Conservation (phyloP, 805 yeast species). For the Candida xiaguanensis region DNA sequence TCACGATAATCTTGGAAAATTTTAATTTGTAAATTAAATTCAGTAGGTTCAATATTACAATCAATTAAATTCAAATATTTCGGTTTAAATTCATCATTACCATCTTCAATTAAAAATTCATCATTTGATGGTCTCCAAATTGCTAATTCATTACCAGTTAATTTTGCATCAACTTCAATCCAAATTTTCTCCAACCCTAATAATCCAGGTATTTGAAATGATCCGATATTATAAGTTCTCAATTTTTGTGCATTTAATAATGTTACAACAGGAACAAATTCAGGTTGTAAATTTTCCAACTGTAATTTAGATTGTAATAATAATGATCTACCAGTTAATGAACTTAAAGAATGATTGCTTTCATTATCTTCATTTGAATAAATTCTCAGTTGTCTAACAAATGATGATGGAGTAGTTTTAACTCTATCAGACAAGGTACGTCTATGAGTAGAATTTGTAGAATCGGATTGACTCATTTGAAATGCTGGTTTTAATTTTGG, state of each 20-base stretch:
- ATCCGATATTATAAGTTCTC: slow-evolving; percentile 59
- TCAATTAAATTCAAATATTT: slow-evolving; percentile 53
- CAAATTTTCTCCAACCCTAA: slow-evolving; percentile 22
- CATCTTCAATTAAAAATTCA: slow-evolving; percentile 10
- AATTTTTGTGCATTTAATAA: slow-evolving; percentile 67
- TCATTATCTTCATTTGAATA: slow-evolving; percentile 14
- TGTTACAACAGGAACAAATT: slow-evolving; percentile 68
- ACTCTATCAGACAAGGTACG: slow-evolving; percentile 26
- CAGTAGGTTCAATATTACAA: slow-evolving; percentile 16
- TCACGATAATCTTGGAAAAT: slow-evolving; percentile 27
- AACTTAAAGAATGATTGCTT: slow-evolving; percentile 11
- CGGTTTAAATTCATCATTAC: slow-evolving; percentile 41
- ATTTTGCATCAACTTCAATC: slow-evolving; percentile 33
- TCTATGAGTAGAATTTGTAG: slow-evolving; percentile 10
- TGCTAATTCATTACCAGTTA: slow-evolving; percentile 54
- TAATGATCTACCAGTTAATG: slow-evolving; percentile 11
- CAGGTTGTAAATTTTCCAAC: slow-evolving; percentile 47
- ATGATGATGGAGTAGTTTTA: slow-evolving; percentile 31
- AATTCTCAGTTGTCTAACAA: slow-evolving; percentile 29
- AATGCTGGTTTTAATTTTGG: slow-evolving; percentile 3
- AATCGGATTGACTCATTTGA: background rate
- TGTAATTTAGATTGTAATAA: slow-evolving; percentile 17
- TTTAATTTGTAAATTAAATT: slow-evolving; percentile 17
- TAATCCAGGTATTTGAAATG: slow-evolving; percentile 29
- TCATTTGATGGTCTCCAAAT: slow-evolving; percentile 41